These are phyloP conservation scores for Globisporangium nodosum DNA, from an alignment of 352 stramenopile genomes.

Conservation along the genomic window DNA sequence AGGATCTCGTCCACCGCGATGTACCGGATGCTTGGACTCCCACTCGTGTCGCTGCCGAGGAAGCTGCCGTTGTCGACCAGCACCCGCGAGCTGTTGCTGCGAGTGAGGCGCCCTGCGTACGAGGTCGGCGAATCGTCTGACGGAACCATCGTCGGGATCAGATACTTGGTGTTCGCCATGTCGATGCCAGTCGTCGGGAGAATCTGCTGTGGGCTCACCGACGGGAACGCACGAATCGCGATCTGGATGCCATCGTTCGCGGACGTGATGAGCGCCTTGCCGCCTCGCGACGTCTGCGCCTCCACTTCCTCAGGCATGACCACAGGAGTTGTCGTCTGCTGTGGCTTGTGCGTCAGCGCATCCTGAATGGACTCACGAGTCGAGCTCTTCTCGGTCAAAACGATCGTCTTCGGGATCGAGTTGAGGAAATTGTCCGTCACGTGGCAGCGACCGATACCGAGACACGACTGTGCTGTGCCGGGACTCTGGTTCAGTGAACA, in stretches of 20 bases:
- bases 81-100: conserved; percentile 28
- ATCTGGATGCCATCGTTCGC: conserved; percentile 29
- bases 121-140: conserved; percentile 3
- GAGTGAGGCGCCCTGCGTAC: conserved; percentile 23
- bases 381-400: conserved; percentile 41
- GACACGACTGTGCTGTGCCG: conserved; percentile 31
- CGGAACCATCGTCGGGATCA: conserved; percentile 58
- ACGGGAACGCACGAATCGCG: conserved; percentile 49
- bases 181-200: conserved; percentile 58
- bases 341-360: conserved; percentile 1
- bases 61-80: conserved; percentile 70
- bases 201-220: conserved; percentile 37
- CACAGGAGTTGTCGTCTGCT: conserved; percentile 4
- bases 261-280: conserved; percentile 10
- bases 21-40: conserved; percentile 27
- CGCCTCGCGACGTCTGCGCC: conserved; percentile 7
- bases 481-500: conserved; percentile 37
- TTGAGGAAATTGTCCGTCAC: conserved; percentile 49
- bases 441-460: conserved; percentile 48
- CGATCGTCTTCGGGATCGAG: conserved; percentile 34
- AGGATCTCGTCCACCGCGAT: conserved; percentile 78
- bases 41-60: conserved; percentile 32
- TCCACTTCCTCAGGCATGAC: conserved; percentile 8
- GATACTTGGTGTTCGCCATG: conserved; percentile 72
- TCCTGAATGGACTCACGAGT: conserved; percentile 24